Percentiles rank a stretch among this genome's conserved stretches.
Evolutionary conservation across 1,284 basidiomycete species (phyloP).

Genomic region (Rhodotorula mucilaginosa): DNA sequence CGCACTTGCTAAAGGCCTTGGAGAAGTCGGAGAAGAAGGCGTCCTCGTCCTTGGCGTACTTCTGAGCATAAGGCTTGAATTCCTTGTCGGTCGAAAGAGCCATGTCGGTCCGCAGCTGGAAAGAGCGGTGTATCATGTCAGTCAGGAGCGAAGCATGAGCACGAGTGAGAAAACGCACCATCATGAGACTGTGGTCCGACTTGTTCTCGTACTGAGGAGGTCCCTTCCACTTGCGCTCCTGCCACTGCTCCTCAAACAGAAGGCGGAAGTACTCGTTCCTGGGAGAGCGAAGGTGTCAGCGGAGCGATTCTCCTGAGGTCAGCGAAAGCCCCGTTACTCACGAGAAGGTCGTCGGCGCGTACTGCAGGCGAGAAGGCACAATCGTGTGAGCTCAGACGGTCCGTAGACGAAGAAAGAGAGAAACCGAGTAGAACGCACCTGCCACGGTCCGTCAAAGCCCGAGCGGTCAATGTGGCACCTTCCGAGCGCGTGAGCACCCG

Average conservation of each 20-base stretch:
- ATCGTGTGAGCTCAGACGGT: neutral
- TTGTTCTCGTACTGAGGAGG: slow-evolving; percentile 94
- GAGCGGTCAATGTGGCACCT: slow-evolving; percentile 82
- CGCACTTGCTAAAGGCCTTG: slow-evolving; percentile 60
- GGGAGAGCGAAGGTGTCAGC: neutral
- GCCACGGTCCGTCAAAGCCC: slow-evolving; percentile 87
- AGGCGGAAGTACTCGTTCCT: slow-evolving; percentile 51
- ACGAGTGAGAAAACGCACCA: slow-evolving; percentile 57
- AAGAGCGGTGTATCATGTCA: neutral
- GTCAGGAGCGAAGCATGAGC: neutral
- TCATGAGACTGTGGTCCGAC: slow-evolving; percentile 85
- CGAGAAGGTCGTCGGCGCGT: slow-evolving; percentile 30
- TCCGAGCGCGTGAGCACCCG: slow-evolving; percentile 90
- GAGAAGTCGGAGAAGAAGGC: slow-evolving; percentile 91
- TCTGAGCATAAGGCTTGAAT: slow-evolving; percentile 78
- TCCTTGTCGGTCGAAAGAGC: slow-evolving; percentile 78
- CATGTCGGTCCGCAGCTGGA: slow-evolving; percentile 68
- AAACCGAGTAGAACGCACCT: neutral
- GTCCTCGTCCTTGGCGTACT: slow-evolving; percentile 75
- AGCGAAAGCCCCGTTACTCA: neutral
- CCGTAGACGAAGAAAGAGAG: neutral
- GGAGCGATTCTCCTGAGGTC: no score
- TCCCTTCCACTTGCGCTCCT: slow-evolving; percentile 61
- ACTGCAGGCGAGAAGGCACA: slow-evolving; percentile 62
- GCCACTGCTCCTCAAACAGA: slow-evolving; percentile 77